A percentile compares a stretch with the other conserved stretches of the same genome.
These are phyloP conservation scores for Cucumis cinereus DNA, from an alignment of 306 rosid species.

Conservation along the genomic window DNA sequence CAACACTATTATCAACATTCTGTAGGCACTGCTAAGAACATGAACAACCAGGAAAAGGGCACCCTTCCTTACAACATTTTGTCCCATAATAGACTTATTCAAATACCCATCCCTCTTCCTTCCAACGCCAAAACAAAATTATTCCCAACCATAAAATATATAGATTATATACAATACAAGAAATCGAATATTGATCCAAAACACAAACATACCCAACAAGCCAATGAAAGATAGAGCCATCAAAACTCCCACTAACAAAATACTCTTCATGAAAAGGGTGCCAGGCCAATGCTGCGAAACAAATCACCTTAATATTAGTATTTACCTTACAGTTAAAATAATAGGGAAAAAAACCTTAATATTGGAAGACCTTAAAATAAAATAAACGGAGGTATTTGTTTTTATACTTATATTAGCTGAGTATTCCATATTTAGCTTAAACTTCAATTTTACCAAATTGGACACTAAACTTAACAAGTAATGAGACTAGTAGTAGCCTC, in stretches of 20 bases:
- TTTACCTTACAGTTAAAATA: conserved; percentile 1
- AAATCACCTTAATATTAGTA: conserved; percentile 3
- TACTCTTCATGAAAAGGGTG: conserved; percentile 98
- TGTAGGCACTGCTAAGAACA: background rate
- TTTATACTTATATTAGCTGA: background rate
- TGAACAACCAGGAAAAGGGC: background rate
- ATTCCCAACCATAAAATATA: background rate
- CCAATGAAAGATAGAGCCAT: conserved; percentile 97
- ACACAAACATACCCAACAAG: conserved; percentile 71
- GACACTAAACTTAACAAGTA: background rate
- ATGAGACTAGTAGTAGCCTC: background rate
- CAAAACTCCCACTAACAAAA: conserved; percentile 96
- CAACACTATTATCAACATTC: background rate
- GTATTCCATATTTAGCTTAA: background rate
- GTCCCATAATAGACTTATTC: background rate
- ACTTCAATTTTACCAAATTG: background rate
- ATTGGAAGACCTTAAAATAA: conserved; percentile 5
- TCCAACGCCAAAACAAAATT: background rate
- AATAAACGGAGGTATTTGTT: conserved; percentile 6
- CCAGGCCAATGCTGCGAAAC: conserved; percentile 75
- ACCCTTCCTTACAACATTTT: background rate
- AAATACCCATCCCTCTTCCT: background rate
- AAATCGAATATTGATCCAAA: background rate
- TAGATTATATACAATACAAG: background rate
- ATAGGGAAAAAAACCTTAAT: background rate